Evolutionary conservation across 2,329 filamentous ascomycete species (phyloP), one percentile per base, ranked within the genome.

Genomic region (Fonsecaea monophora): DNA sequence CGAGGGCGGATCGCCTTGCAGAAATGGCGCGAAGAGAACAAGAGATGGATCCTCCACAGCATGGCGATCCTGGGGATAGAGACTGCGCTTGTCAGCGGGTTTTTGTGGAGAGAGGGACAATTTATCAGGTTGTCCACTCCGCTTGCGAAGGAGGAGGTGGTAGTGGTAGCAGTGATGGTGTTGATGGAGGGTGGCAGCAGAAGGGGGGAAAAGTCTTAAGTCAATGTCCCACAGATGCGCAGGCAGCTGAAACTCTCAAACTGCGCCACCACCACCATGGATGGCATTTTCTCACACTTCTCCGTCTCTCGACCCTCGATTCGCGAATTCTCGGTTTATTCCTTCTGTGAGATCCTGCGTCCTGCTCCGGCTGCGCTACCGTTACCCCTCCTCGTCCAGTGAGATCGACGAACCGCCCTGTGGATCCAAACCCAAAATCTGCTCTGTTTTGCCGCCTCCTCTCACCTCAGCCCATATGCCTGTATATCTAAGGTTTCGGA

Each of bases 231-330:
- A 40, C 37, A 4, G 37, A 40, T 13, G 12, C 37, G 35, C 13
- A 15, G 8, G 12, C 37, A 37, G 35, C 35, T 37, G 35, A 25
- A 25, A 25, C 25, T 25, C 25, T 25, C 25, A 2, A 12, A 40
- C 40, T 42, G 40, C 40, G 40, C 40, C 40, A 42, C 40, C 40
- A 18, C 40, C 40, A 25, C 25, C 25, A 25, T 25, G 2, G 2
- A 42, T 42, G 40, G 40, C 40, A 42, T 42, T 42, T 40, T n/a
- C 40, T 42, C 40, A 42, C n/a, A 42, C 15, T 40, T 40, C 38
- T 4, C 10, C 9, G 15, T 40, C 4, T 40, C 2, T 40, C 2
- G 3, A 25, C 25, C 25, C 25, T 25, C 25, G 25, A 25, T 25
- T 25, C 25, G 25, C 1, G 25, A 25, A 1, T 25, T 25, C 25